Conservation (phyloP, 2,329 filamentous ascomycete genomes). For the Aureobasidium sp. region DNA sequence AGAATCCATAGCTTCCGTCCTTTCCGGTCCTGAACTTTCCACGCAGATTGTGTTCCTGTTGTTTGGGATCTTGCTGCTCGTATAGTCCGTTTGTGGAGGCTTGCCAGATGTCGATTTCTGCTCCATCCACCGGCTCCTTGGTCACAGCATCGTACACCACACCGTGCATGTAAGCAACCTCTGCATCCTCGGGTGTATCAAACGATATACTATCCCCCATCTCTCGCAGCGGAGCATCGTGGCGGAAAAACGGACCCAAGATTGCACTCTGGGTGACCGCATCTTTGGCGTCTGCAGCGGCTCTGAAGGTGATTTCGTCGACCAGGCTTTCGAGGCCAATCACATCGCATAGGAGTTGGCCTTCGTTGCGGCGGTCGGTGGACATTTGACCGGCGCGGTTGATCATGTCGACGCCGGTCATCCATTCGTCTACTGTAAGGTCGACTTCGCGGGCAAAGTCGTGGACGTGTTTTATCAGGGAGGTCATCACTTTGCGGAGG, state of each 20-base stretch:
- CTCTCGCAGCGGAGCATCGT: constrained; percentile 59
- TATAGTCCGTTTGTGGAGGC: constrained; percentile 57
- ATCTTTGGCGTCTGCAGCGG: constrained; percentile 42
- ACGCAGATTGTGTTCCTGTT: constrained; percentile 64
- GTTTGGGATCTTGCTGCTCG: constrained; percentile 62
- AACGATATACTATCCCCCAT: constrained; percentile 60
- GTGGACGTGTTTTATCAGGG: constrained; percentile 47
- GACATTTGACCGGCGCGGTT: constrained; percentile 57
- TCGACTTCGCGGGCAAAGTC: constrained; percentile 52
- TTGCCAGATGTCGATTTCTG: constrained; percentile 70
- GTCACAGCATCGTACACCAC: constrained; percentile 49
- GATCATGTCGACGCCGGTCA: constrained; percentile 47
- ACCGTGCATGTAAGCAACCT: constrained; percentile 58
- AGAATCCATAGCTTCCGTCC: constrained; percentile 50
- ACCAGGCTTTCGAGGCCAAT: constrained; percentile 54
- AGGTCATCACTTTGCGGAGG: constrained; percentile 34
- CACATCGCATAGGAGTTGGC: constrained; percentile 50
- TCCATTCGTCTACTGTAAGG: constrained; percentile 51
- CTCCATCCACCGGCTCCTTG: constrained; percentile 54
- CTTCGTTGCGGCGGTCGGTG: constrained; percentile 53
- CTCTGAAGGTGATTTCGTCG: constrained; percentile 70
- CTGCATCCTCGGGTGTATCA: constrained; percentile 38
- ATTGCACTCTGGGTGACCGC: constrained; percentile 65
- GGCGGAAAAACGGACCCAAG: constrained; percentile 76
- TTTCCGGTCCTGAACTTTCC: constrained; percentile 61